Evolutionary conservation across 2,329 filamentous ascomycete genomes (phyloP), one percentile per base, ranked within the genome.

Genomic region (Cytospora schulzeri): DNA sequence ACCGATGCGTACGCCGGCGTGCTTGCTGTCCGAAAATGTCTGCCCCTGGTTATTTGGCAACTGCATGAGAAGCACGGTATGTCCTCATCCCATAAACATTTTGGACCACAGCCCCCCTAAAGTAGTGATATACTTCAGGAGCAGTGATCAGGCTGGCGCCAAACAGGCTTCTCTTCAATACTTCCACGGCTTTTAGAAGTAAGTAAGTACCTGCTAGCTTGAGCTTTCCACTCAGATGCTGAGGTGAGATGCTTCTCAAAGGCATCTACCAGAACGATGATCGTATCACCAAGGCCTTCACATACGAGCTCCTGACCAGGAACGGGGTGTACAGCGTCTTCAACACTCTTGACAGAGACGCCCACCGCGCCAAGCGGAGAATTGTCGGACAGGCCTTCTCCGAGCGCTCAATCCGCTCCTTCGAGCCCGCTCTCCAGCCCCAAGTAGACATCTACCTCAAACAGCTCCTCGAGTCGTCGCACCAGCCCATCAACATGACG

Each of bases 351-450:
- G 68, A 68, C 28, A 66, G 35, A 54, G 54, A 28, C 31, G 61
- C 50, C 2, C 68, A 68, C 57, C 57, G 60, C 15, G 60, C 58
- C 38, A 67, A 68, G 55, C 65, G 69, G 15, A 52, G 57, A n/a
- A 22, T 67, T 6, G 60, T 68, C 4, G 65, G 66, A 1, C 66
- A 64, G 6, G 33, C 68, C 15, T 51, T 68, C 33, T 64, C 68
- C 1, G 68, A 68, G 41, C 68, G 63, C 50, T 70, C 66, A 0
- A 68, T 67, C 50, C 66, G 63, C 4, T 8, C 50, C 22, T 70
- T 70, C 51, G 66, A 68, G 60, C 67, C 67, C 3, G 67, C 61
- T 3, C 68, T 70, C 66, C 38, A 14, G 4, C n/a, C 17, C 24
- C 48, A 68, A 28, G 55, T 57, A 12, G 53, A 57, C n/a, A 24